Percentiles rank a stretch among this genome's conserved stretches.
phyloP scores from a whole-genome alignment of 805 yeast genomes.

The Candida lessepsii region DNA sequence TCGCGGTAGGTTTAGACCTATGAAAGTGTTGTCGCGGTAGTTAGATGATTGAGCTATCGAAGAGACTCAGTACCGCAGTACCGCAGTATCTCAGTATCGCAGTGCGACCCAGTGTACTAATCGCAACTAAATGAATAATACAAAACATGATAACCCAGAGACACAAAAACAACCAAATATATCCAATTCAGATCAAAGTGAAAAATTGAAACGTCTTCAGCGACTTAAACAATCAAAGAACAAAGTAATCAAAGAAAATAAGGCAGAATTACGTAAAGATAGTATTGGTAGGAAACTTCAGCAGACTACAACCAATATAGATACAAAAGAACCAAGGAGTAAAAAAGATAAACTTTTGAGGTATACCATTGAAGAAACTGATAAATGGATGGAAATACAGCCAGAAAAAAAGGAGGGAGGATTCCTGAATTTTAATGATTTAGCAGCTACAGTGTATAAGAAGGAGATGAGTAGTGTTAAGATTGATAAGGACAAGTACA shows the following conservation, averaged over 20 bases:
- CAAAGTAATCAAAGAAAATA: conserved; percentile 11
- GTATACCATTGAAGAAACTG: conserved; percentile 60
- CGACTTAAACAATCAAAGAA: conserved; percentile 2
- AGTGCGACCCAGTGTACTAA: too few species aligned
- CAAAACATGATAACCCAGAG: not conserved
- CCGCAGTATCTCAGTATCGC: too few species aligned
- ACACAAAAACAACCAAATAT: not conserved
- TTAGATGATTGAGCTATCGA: too few species aligned
- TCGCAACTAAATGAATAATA: too few species aligned
- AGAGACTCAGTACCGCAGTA: too few species aligned
- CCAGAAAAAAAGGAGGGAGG: conserved; percentile 34
- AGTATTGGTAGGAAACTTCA: not conserved
- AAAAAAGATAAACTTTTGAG: conserved; percentile 11
- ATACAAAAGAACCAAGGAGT: not conserved
- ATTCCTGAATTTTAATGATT: conserved; percentile 48
- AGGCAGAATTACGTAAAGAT: conserved; percentile 42
- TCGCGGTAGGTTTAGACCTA: too few species aligned
- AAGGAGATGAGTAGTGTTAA: conserved; percentile 45
- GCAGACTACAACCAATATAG: not conserved
- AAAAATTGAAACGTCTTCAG: not conserved
- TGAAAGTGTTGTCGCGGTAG: too few species aligned
- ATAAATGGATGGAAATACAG: conserved; percentile 54
- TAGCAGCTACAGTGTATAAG: conserved; percentile 61
- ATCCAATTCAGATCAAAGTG: not conserved
- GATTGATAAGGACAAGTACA: conserved; percentile 43